Evolutionary conservation across 2,329 filamentous ascomycete species (phyloP), one percentile per base, ranked within the genome.

Genomic region (Fusarium falciforme): DNA sequence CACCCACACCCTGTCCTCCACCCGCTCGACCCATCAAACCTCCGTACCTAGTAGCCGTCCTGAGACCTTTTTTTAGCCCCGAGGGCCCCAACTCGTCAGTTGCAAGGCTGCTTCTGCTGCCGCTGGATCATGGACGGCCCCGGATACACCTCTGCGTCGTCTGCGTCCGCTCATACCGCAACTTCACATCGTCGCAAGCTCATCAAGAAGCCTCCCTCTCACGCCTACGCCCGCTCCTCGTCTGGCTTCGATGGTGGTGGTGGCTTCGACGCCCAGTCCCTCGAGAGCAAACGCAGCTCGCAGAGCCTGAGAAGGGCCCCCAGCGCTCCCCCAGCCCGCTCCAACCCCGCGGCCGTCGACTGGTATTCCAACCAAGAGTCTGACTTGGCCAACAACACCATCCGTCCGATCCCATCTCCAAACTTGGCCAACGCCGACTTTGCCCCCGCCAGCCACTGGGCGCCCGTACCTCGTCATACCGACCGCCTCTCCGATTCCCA

Each of bases 261-360:
- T 68, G 73, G 73, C 75, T 85, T 86, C 84, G 89, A 90, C 84
- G 84, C 86, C 82, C 85, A 85, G 78, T 90, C 88, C 76, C 83
- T 91, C 77, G 85, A 87, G 82, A 91, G 88, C 85, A 88, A 90
- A 86, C 87, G 87, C 82, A 92, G 89, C 87, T 90, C 89, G 76
- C 87, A 88, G 78, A 91, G 88, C 81, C 85, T 92, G 80, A 88
- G 85, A 81, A 87, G 89, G 80, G 86, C 89, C 80, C 89, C 90
- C 75, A 90, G 89, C 82, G 89, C 89, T 83, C 89, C 89, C 79
- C 84, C 84, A 79, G 82, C 83, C 77, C 85, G 84, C 71, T 85
- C 84, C 65, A 84, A 84, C 69, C 83, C 84, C 75, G 83, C 84
- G 77, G 85, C 87, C 85, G 84, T 87, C 78, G 85, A 83, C 80